Evolutionary conservation across 1,284 basidiomycete genomes (phyloP).

Genomic region (Puccinia hordei): DNA sequence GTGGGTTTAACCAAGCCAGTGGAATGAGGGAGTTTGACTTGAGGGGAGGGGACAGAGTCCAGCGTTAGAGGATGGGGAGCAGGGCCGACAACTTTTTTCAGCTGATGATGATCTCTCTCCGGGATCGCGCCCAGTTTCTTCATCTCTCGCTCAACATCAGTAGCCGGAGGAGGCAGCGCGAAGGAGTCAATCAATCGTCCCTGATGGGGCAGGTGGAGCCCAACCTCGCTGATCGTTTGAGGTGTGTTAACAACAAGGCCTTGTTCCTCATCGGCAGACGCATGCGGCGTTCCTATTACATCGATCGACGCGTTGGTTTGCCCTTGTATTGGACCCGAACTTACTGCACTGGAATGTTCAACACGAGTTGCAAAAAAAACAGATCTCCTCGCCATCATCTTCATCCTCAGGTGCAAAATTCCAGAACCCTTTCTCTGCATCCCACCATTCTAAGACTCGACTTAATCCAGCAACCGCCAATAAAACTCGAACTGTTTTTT

Average conservation of each 20-base stretch:
- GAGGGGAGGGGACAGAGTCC: slow-evolving; percentile 31
- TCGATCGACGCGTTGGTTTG: not conserved
- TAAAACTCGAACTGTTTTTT: slow-evolving; percentile 65
- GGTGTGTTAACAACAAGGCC: not conserved
- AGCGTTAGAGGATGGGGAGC: not conserved
- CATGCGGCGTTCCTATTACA: slow-evolving; percentile 7
- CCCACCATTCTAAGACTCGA: slow-evolving; percentile 99
- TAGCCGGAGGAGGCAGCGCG: slow-evolving; percentile 18
- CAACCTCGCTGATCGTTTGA: not conserved
- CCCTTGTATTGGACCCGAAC: not conserved
- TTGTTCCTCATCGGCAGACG: not conserved
- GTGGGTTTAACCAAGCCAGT: not conserved
- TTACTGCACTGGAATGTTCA: slow-evolving; percentile 59
- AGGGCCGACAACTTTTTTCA: not conserved
- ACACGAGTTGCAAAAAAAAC: slow-evolving; percentile 87
- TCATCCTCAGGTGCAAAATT: slow-evolving; percentile 84
- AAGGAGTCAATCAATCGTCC: slow-evolving; percentile 4
- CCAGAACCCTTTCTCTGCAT: slow-evolving; percentile 99
- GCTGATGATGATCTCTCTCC: not conserved
- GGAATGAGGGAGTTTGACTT: slow-evolving; percentile 6
- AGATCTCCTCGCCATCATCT: slow-evolving; percentile 69
- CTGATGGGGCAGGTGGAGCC: not conserved
- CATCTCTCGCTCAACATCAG: not conserved
- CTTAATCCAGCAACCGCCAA: slow-evolving; percentile 94
- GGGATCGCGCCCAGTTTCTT: not conserved